Evolutionary conservation across 2,329 filamentous ascomycete genomes (phyloP).

Genomic region (Colletotrichum navitas): DNA sequence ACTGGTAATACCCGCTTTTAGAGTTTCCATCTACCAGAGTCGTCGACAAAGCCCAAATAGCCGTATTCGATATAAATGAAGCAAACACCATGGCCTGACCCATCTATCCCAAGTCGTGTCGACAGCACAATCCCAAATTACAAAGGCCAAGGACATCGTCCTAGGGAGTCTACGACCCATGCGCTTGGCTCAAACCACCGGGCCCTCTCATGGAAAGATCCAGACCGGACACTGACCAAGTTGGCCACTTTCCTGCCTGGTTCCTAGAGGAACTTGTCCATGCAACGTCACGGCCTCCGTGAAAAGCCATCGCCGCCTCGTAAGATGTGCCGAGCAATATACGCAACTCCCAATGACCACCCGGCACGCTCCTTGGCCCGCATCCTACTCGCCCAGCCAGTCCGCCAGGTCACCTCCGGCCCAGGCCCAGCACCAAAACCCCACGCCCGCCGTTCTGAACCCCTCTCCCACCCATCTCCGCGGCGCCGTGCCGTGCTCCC

Average conservation of each 20-base stretch:
- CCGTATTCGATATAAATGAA: neutral
- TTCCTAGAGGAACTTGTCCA: neutral
- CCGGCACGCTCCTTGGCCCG: neutral
- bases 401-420: neutral
- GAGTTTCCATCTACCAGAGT: too few relatives aligned
- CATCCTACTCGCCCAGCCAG: too few relatives aligned
- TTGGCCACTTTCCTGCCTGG: neutral
- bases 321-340: neutral
- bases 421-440: neutral
- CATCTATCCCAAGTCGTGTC: neutral
- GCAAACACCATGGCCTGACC: neutral
- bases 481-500: neutral
- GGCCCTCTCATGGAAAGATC: neutral
- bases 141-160: neutral
- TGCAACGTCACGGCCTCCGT: neutral
- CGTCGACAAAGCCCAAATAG: too few relatives aligned
- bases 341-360: neutral
- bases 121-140: neutral
- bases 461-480: constrained; percentile 1
- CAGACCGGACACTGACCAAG: neutral
- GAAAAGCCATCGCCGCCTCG: neutral
- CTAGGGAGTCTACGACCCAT: too few relatives aligned
- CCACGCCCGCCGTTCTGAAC: neutral
- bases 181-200: too few relatives aligned
- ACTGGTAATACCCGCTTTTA: too few relatives aligned